Evolutionary conservation across 257 asterid genomes (phyloP).

Genomic region (Echites panduratus): DNA sequence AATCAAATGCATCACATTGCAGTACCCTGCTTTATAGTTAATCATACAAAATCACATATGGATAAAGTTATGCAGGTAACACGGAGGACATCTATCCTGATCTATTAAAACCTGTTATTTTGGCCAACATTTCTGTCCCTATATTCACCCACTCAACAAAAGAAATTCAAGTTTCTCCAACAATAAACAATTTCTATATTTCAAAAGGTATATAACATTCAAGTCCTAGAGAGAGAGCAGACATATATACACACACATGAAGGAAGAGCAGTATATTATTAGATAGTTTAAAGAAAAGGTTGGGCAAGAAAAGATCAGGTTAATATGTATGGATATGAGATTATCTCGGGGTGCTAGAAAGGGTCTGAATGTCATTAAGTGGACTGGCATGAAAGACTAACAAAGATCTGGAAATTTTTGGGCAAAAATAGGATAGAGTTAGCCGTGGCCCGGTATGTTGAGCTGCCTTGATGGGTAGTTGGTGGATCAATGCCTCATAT

Average conservation of each 20-base stretch:
- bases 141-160: too few species aligned
- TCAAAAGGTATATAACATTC: neutral
- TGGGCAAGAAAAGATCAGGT: neutral
- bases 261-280: neutral
- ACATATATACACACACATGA: neutral
- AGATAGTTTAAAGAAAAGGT: neutral
- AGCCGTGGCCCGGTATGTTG: neutral
- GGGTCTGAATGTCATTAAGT: neutral
- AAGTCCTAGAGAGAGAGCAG: neutral
- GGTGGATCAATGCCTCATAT: neutral
- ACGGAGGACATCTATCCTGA: too few species aligned
- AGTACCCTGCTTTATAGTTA: too few species aligned
- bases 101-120: too few species aligned
- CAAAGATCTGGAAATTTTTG: neutral
- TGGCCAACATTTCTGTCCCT: too few species aligned
- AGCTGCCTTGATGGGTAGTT: neutral
- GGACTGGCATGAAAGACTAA: neutral
- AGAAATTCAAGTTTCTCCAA: neutral
- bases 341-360: neutral
- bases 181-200: too few species aligned
- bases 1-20: too few species aligned
- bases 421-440: neutral
- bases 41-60: too few species aligned
- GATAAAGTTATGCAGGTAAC: too few species aligned
- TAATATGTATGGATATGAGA: neutral